A percentile compares a stretch with the other conserved stretches of the same genome.
These are phyloP conservation scores for Oxytropis ochrocephala DNA, from an alignment of 306 rosid genomes.

Conservation along the genomic window DNA sequence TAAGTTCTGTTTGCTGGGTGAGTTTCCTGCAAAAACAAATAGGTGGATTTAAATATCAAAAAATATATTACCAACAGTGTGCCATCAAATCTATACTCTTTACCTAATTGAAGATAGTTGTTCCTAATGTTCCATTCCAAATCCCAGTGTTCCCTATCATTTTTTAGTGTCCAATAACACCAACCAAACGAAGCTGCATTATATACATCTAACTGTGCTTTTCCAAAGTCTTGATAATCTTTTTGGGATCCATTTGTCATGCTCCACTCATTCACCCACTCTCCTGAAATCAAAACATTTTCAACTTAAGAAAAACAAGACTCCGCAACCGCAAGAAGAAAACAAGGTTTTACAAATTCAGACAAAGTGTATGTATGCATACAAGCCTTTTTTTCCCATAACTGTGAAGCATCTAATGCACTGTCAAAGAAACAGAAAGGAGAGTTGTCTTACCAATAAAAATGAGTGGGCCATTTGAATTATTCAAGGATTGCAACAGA, in stretches of 20 bases:
- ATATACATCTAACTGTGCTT: slow-evolving; percentile 70
- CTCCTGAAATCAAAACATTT: slow-evolving; percentile 28
- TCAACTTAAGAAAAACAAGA: not conserved
- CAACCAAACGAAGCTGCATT: slow-evolving; percentile 81
- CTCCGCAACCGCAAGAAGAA: not conserved
- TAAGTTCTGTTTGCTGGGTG: slow-evolving; percentile 30
- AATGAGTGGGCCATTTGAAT: slow-evolving; percentile 69
- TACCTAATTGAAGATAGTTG: slow-evolving; percentile 67
- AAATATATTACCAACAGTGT: not conserved
- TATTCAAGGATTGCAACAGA: slow-evolving; percentile 55
- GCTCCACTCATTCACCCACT: slow-evolving; percentile 50
- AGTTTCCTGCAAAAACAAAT: slow-evolving; percentile 43
- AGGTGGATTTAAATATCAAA: not conserved
- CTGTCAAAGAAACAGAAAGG: not conserved
- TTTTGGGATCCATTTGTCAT: slow-evolving; percentile 43
- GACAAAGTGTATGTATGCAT: not conserved
- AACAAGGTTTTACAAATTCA: not conserved
- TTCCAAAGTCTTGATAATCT: slow-evolving; percentile 71
- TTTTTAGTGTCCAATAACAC: slow-evolving; percentile 80
- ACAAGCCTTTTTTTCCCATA: not conserved
- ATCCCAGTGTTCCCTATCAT: slow-evolving; percentile 80
- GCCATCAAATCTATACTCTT: not conserved
- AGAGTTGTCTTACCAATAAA: slow-evolving; percentile 45
- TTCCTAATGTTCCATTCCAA: slow-evolving; percentile 80
- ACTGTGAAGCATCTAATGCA: not conserved